Evolutionary conservation across 2,329 filamentous ascomycete species (phyloP).

Genomic region (Teratosphaeriaceae sp.): DNA sequence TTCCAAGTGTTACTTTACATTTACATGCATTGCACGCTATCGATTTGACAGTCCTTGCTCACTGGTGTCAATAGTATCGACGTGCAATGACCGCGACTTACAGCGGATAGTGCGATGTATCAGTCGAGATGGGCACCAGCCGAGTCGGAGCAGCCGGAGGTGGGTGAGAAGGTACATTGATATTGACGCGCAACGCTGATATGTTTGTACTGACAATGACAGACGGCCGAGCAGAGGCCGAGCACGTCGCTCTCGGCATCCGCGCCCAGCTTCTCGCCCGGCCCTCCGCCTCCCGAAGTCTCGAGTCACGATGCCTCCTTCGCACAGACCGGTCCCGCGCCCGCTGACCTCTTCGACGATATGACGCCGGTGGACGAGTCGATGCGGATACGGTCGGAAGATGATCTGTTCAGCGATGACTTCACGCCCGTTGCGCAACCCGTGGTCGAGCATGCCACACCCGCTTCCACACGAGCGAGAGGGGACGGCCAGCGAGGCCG

Average conservation of each 20-base stretch:
- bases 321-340: conserved; percentile 27
- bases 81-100: too few species aligned
- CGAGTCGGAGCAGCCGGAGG: conserved; percentile 5
- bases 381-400: conserved; percentile 44
- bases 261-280: conserved; percentile 12
- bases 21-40: too few species aligned
- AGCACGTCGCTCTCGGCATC: conserved; percentile 10
- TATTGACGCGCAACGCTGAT: too few species aligned
- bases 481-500: conserved; percentile 13
- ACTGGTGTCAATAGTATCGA: too few species aligned
- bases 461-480: conserved; percentile 13
- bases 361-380: conserved; percentile 35
- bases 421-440: conserved; percentile 42
- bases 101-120: too few species aligned
- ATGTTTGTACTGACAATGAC: not conserved
- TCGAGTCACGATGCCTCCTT: conserved; percentile 24
- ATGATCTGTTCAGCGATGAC: conserved; percentile 47
- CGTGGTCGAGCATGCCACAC: conserved; percentile 24
- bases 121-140: conserved; percentile 16
- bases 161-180: conserved; percentile 5
- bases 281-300: conserved; percentile 13
- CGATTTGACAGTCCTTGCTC: too few species aligned
- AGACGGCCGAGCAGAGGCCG: conserved; percentile 1
- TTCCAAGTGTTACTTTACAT: too few species aligned
- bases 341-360: conserved; percentile 30